Base-by-base conservation (phyloP, 139 green algal species). In the Monoraphidium neglectum region DNA sequence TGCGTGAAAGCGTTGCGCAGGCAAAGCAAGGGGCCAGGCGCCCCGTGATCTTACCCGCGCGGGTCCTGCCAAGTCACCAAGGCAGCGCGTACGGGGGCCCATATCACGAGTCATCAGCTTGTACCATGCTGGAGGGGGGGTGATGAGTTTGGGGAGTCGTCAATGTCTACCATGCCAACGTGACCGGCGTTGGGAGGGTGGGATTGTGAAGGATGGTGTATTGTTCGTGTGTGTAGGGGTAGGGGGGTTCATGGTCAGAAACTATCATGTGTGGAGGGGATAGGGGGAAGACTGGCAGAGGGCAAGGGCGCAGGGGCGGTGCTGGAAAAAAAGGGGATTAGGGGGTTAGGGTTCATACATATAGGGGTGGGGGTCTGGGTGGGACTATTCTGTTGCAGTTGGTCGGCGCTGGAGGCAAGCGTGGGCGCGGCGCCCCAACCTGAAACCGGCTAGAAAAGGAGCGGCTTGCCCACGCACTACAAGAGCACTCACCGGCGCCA, bases 101-200 rank as follows among this genome's bases (percentile, higher is more conserved):
- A 78, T 78, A 60, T 78, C 69, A 36, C 64, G 57, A 8, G 70
- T 70, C 61, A 59, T 83, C 26, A 83, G 60, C 61, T 74, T 77
- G 72, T 78, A 78, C 72, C 72, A 78, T 2, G 68, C 68, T 74
- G 68, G 16, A 12, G n/a, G 18, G 16, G 33, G 4, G 28, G 57
- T 23, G 46, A 70, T 46, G 63, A 30, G 18, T 8, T 47, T 33
- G 6, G 28, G 18, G 6, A 51, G 33, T n/a, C 12, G 10, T 8
- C 18, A 16, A 43, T 30, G 30, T n/a, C 18, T 60, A 18, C 51
- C 51, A 60, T 28, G 51, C 21, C 40, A 60, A 24, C 24, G 28
- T 30, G 21, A 72, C 23, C 26, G 46, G 38, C 40, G 35, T 16
- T 4, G 33, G 62, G 16, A 60, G 21, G 18, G 18, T 60, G 21